Conservation (phyloP, 2,329 filamentous ascomycete genomes). For the Xylariaceae sp. region DNA sequence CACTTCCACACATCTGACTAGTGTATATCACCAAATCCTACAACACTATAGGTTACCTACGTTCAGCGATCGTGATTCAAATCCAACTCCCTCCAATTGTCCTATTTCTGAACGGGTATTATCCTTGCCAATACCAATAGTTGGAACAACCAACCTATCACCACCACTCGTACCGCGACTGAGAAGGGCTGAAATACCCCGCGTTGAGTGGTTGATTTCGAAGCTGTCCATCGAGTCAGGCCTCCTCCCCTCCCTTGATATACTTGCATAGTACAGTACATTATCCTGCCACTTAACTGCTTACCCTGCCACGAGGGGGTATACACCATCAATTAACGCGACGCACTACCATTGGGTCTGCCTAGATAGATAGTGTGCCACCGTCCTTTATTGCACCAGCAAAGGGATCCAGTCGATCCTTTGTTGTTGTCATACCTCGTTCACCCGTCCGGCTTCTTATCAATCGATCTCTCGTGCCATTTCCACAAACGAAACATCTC, state of each 20-base stretch:
- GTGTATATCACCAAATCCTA: too few species aligned
- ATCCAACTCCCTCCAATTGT: not conserved
- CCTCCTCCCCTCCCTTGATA: not conserved
- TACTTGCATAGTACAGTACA: not conserved
- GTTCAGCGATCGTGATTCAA: not conserved
- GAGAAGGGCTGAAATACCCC: not conserved
- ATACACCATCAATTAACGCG: not conserved
- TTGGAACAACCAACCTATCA: too few species aligned
- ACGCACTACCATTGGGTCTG: not conserved
- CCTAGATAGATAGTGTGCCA: not conserved
- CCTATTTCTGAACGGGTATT: not conserved
- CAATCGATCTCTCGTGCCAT: slow-evolving; percentile 4
- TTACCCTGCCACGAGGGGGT: not conserved
- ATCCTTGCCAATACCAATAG: not conserved
- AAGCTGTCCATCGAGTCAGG: not conserved
- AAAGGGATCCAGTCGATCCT: not conserved
- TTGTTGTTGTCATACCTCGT: not conserved
- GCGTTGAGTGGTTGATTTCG: not conserved
- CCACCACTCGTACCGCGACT: not conserved
- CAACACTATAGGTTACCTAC: not conserved
- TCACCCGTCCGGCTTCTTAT: not conserved
- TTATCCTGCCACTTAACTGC: too few species aligned
- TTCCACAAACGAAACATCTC: slow-evolving; percentile 19
- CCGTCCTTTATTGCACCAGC: not conserved
- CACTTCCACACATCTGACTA: too few species aligned